These are phyloP conservation scores for Calonectria leucothoes DNA, from an alignment of 2,329 filamentous ascomycete genomes.

Conservation along the genomic window DNA sequence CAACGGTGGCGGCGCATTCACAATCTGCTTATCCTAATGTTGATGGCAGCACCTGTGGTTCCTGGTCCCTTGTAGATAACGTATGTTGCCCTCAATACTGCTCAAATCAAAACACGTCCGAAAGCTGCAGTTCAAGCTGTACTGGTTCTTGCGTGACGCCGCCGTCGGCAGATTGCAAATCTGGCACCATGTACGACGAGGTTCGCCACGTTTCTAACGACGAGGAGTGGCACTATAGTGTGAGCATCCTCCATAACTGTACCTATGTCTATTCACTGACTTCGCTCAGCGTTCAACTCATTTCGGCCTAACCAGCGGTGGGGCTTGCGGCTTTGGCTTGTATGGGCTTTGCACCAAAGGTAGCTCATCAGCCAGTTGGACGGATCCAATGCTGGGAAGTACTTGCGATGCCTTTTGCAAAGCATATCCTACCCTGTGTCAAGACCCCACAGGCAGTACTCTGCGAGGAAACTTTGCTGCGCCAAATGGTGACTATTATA, in stretches of 20 bases:
- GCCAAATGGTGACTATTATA: conserved; percentile 16
- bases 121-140: conserved; percentile 16
- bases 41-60: conserved; percentile 7
- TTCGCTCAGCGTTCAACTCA: conserved; percentile 2
- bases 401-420: conserved; percentile 14
- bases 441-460: conserved; percentile 3
- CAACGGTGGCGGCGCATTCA: not conserved
- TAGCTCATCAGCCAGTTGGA: conserved; percentile 8
- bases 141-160: conserved; percentile 12
- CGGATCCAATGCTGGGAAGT: conserved; percentile 13
- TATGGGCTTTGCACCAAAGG: conserved; percentile 18
- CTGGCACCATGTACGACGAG: conserved; percentile 4
- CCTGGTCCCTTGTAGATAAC: conserved; percentile 16
- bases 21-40: conserved; percentile 14
- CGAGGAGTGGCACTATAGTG: conserved; percentile 15
- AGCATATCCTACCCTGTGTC: conserved; percentile 4
- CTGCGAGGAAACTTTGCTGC: conserved; percentile 16
- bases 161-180: conserved; percentile 15
- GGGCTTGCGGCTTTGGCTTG: conserved; percentile 11
- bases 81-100: conserved; percentile 12
- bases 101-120: conserved; percentile 10
- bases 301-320: conserved; percentile 14
- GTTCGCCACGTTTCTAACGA: not conserved
- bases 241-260: not conserved
- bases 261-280: not conserved